A percentile compares a stretch with the other conserved stretches of the same genome.
Evolutionary conservation across 2,329 filamentous ascomycete genomes (phyloP).

Genomic region (Falciphora oryzae): DNA sequence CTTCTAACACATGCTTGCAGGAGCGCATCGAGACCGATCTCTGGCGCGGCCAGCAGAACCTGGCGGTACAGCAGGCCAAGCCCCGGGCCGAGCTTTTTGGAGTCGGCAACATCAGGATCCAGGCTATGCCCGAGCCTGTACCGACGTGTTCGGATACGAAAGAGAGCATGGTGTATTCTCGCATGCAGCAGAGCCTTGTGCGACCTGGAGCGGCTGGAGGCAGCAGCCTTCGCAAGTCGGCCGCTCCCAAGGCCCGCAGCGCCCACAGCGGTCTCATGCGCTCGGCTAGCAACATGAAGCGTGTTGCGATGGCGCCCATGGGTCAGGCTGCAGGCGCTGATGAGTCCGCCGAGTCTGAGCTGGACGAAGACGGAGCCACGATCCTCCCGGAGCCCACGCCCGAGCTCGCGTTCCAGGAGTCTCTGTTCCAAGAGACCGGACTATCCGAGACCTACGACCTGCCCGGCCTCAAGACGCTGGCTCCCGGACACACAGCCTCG

Average conservation of each 20-base stretch:
- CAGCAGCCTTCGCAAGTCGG: too few relatives aligned
- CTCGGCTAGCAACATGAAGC: too few relatives aligned
- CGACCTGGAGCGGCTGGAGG: too few relatives aligned
- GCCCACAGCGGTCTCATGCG: too few relatives aligned
- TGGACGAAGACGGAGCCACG: constrained; percentile 16
- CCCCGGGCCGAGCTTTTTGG: constrained; percentile 32
- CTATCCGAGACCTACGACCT: constrained; percentile 57
- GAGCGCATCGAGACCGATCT: constrained; percentile 28
- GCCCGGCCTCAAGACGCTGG: constrained; percentile 50
- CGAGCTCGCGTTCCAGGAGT: constrained; percentile 42
- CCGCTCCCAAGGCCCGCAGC: too few relatives aligned
- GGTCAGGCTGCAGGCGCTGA: too few relatives aligned
- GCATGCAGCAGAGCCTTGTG: too few relatives aligned
- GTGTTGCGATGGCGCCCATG: too few relatives aligned
- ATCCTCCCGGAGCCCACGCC: constrained; percentile 18
- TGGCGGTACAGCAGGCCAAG: constrained; percentile 18
- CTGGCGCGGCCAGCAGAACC: constrained; percentile 23
- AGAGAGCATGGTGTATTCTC: too few relatives aligned
- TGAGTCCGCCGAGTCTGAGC: too few relatives aligned
- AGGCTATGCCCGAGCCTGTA: too few relatives aligned
- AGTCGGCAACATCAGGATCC: constrained; percentile 6
- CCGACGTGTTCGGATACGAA: too few relatives aligned
- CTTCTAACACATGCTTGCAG: neutral
- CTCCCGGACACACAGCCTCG: constrained; percentile 41
- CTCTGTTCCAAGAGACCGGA: constrained; percentile 51